A percentile compares a stretch with the other conserved stretches of the same genome.
Conservation (phyloP, 208 protist species). For the Angomonas deanei region DNA sequence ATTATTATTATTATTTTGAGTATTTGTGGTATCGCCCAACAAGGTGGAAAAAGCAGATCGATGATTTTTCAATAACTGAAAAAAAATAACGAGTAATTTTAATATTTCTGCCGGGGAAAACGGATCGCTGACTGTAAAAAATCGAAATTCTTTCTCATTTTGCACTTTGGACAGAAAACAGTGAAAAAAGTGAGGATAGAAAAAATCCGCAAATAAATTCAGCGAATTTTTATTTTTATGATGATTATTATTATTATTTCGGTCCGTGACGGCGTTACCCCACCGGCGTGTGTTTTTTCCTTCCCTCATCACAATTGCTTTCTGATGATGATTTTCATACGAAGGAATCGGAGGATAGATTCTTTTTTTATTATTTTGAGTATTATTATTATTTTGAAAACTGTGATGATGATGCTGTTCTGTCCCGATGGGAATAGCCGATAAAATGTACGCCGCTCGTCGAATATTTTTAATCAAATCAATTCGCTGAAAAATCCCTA, state of each 20-base stretch:
- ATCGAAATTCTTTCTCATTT: constrained; percentile 15
- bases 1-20: constrained; percentile 11
- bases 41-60: constrained; percentile 22
- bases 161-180: neutral
- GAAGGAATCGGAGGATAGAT: constrained; percentile 73
- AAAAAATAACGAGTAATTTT: constrained; percentile 21
- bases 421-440: constrained; percentile 32
- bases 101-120: constrained; percentile 56
- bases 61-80: constrained; percentile 21
- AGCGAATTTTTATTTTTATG: neutral
- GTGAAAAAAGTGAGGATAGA: neutral
- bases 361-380: constrained; percentile 10
- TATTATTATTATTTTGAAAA: too few relatives aligned
- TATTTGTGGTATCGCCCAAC: constrained; percentile 14
- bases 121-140: constrained; percentile 59
- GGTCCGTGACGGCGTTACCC: constrained; percentile 38
- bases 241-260: constrained; percentile 8
- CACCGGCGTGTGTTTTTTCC: constrained; percentile 59
- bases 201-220: neutral
- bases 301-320: constrained; percentile 37
- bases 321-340: too few relatives aligned
- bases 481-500: constrained; percentile 62
- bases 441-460: constrained; percentile 48
- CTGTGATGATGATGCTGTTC: too few relatives aligned
- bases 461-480: constrained; percentile 53